Percentiles rank a stretch among this genome's conserved stretches.
Evolutionary conservation across 2,329 filamentous ascomycete genomes (phyloP).

Genomic region (Xylaria sp.): DNA sequence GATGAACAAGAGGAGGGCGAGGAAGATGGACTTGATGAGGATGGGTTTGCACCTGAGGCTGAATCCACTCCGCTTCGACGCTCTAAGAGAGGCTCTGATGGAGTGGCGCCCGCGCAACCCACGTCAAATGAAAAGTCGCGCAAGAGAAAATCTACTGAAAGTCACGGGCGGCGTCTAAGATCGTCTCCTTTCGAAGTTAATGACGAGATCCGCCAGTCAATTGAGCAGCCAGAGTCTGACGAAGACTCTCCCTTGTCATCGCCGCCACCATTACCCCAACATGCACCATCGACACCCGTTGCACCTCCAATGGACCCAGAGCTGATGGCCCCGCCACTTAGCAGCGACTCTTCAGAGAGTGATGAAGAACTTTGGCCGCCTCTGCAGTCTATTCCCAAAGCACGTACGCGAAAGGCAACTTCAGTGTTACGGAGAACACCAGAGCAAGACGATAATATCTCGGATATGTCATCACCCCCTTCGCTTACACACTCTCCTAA

Average conservation of each 20-base stretch:
- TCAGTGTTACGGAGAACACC: conserved; percentile 52
- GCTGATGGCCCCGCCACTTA: conserved; percentile 66
- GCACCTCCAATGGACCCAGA: conserved; percentile 55
- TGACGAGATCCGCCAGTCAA: conserved; percentile 38
- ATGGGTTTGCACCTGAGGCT: conserved; percentile 71
- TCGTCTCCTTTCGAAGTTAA: conserved; percentile 50
- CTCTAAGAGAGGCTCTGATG: conserved; percentile 53
- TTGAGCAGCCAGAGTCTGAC: conserved; percentile 44
- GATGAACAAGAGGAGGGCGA: conserved; percentile 58
- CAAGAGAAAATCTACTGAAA: conserved; percentile 68
- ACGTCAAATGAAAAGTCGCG: conserved; percentile 54
- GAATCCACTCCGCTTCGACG: conserved; percentile 74
- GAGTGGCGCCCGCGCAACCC: conserved; percentile 40
- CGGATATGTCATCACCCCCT: conserved; percentile 71
- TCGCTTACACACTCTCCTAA: conserved; percentile 76
- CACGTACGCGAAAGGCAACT: conserved; percentile 49
- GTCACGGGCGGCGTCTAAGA: conserved; percentile 52
- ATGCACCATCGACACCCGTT: conserved; percentile 54
- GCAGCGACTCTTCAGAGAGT: conserved; percentile 60
- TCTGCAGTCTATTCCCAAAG: conserved; percentile 61
- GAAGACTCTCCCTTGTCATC: conserved; percentile 43
- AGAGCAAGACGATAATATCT: conserved; percentile 56
- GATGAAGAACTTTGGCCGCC: conserved; percentile 63
- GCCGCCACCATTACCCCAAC: conserved; percentile 37
- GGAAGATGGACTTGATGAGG: conserved; percentile 51